phyloP scores from a whole-genome alignment of 2,329 filamentous ascomycete genomes.

The Xylariaceae sp. region DNA sequence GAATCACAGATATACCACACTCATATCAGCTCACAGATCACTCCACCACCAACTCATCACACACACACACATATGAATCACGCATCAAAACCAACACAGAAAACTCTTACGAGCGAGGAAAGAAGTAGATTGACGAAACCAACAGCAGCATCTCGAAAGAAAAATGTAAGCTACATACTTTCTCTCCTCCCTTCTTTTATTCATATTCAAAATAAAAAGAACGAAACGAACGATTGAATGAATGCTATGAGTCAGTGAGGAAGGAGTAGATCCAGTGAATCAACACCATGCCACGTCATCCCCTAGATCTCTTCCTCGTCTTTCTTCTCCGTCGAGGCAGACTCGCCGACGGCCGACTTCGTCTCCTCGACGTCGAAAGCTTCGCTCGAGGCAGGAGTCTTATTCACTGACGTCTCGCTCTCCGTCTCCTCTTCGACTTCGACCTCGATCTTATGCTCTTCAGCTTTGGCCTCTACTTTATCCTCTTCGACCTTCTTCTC shows the following conservation, averaged over 20 bases:
- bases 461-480: neutral
- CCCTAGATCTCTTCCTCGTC: slow-evolving; percentile 28
- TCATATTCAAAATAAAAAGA: too few species aligned
- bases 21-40: too few species aligned
- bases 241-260: neutral
- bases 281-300: neutral
- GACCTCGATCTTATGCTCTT: neutral
- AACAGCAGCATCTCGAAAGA: too few species aligned
- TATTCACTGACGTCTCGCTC: slow-evolving; percentile 7
- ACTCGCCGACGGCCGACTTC: slow-evolving; percentile 31
- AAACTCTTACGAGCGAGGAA: neutral
- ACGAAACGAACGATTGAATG: neutral
- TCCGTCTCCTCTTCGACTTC: neutral
- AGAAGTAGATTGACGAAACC: neutral
- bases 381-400: slow-evolving; percentile 12
- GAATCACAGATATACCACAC: too few species aligned
- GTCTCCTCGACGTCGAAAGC: slow-evolving; percentile 24
- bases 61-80: neutral
- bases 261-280: neutral
- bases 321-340: slow-evolving; percentile 31
- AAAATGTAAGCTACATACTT: too few species aligned
- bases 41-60: neutral
- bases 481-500: neutral
- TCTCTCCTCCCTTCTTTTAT: too few species aligned
- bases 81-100: neutral